These are phyloP conservation scores for Amanita fuliginea DNA, from an alignment of 768 basidiomycete species.

Conservation along the genomic window DNA sequence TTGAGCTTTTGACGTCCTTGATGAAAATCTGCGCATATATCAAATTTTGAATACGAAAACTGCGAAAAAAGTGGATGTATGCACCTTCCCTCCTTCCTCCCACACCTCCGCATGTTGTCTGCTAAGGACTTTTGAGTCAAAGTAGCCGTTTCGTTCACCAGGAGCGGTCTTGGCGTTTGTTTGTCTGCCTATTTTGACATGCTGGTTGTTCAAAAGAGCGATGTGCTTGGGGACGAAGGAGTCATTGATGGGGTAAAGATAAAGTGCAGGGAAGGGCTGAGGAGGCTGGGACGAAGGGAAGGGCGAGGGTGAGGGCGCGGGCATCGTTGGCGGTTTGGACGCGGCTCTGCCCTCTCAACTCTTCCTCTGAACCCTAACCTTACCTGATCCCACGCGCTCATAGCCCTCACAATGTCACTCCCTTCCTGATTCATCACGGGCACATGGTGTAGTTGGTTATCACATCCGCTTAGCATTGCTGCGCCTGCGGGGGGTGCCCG, in stretches of 20 bases:
- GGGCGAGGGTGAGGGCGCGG: conserved; percentile 15
- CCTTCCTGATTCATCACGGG: conserved; percentile 5
- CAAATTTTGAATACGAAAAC: conserved; percentile 9
- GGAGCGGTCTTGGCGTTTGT: conserved; percentile 94
- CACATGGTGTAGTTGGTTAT: conserved; percentile 25
- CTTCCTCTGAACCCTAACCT: conserved; percentile 4
- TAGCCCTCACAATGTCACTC: no score
- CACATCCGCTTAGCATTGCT: conserved; percentile 19
- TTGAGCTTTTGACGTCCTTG: conserved; percentile 96
- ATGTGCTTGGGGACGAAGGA: conserved; percentile 94
- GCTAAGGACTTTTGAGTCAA: conserved; percentile 90
- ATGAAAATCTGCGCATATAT: conserved; percentile 68
- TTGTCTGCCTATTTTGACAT: conserved; percentile 88
- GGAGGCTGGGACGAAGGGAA: conserved; percentile 11
- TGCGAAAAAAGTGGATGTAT: conserved; percentile 8
- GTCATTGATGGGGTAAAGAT: conserved; percentile 88
- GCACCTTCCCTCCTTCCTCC: conserved; percentile 83
- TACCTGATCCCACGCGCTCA: neutral
- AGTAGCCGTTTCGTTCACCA: conserved; percentile 88
- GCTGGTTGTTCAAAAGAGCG: conserved; percentile 53
- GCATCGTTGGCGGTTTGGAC: conserved; percentile 13
- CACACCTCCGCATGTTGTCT: conserved; percentile 97
- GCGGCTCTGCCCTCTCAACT: conserved; percentile 2
- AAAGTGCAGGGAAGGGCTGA: conserved; percentile 34
- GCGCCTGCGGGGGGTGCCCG: conserved; percentile 6